These are phyloP conservation scores for Gnomoniopsis smithogilvyi DNA, from an alignment of 2,329 filamentous ascomycete species.

Conservation along the genomic window DNA sequence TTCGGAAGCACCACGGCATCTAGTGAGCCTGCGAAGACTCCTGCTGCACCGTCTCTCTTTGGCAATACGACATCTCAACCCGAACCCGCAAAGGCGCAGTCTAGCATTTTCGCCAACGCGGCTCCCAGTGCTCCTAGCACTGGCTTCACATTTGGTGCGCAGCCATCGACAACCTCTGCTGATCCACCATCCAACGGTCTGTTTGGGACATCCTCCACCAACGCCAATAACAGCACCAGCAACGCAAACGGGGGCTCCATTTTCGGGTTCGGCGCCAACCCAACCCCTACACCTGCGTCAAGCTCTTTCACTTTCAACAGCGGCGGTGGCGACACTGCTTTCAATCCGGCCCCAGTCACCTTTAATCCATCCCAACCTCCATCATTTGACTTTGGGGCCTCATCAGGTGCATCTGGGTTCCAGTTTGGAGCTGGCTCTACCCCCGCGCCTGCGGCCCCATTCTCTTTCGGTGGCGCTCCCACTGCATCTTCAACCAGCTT, in stretches of 20 bases:
- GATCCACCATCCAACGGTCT: not conserved
- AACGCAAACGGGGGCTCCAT: constrained; percentile 7
- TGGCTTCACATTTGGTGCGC: constrained; percentile 13
- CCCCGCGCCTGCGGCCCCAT: constrained; percentile 8
- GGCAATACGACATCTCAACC: constrained; percentile 6
- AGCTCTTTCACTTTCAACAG: constrained; percentile 38
- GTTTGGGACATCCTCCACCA: constrained; percentile 19
- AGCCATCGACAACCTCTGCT: not conserved
- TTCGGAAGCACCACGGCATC: constrained; percentile 9
- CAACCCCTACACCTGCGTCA: constrained; percentile 15
- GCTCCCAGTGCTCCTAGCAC: constrained; percentile 15
- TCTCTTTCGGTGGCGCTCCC: constrained; percentile 12
- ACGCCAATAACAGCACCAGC: constrained; percentile 15
- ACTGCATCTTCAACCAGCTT: not conserved
- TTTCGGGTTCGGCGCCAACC: constrained; percentile 25
- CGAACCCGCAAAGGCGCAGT: constrained; percentile 16
- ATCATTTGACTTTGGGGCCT: constrained; percentile 38
- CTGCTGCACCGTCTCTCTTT: constrained; percentile 18
- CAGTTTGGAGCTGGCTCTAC: constrained; percentile 19
- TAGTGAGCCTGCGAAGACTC: constrained; percentile 14
- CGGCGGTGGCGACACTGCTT: constrained; percentile 28
- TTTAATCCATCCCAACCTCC: constrained; percentile 16
- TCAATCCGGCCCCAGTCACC: constrained; percentile 25
- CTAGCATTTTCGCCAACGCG: constrained; percentile 21
- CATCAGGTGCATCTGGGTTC: constrained; percentile 20